Conservation (phyloP, 257 asterid species). For the Ilex aquifolium region DNA sequence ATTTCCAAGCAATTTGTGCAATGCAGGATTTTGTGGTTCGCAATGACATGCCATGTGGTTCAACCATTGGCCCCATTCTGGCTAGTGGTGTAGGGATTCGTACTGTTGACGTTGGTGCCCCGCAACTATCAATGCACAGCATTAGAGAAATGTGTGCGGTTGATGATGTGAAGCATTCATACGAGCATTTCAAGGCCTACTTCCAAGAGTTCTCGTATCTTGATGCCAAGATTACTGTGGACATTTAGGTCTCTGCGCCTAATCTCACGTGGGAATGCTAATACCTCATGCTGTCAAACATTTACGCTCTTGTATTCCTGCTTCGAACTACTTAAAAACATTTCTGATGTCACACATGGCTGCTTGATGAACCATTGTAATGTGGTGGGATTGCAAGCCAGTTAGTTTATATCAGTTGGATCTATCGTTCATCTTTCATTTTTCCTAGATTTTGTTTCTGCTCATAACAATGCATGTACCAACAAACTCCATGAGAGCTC, state of each 20-base stretch:
- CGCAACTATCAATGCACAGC: conserved; percentile 96
- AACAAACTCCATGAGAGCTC: too few species aligned
- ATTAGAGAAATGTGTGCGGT: conserved; percentile 93
- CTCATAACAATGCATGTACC: too few species aligned
- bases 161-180: conserved; percentile 78
- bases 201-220: conserved; percentile 64
- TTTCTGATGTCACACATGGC: too few species aligned
- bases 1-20: neutral
- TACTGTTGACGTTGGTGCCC: conserved; percentile 85
- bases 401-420: too few species aligned
- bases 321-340: too few species aligned
- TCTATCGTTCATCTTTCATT: too few species aligned
- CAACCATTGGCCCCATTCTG: conserved; percentile 93
- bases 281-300: neutral
- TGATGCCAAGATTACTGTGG: conserved; percentile 66
- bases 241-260: conserved; percentile 24
- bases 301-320: too few species aligned
- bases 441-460: too few species aligned
- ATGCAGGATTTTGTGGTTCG: conserved; percentile 86
- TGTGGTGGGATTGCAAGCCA: too few species aligned
- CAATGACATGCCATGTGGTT: conserved; percentile 85
- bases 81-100: conserved; percentile 91
- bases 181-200: conserved; percentile 79
- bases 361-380: too few species aligned
- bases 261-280: neutral